Evolutionary conservation across 805 yeast species (phyloP).

Genomic region (Saturnispora dispora): DNA sequence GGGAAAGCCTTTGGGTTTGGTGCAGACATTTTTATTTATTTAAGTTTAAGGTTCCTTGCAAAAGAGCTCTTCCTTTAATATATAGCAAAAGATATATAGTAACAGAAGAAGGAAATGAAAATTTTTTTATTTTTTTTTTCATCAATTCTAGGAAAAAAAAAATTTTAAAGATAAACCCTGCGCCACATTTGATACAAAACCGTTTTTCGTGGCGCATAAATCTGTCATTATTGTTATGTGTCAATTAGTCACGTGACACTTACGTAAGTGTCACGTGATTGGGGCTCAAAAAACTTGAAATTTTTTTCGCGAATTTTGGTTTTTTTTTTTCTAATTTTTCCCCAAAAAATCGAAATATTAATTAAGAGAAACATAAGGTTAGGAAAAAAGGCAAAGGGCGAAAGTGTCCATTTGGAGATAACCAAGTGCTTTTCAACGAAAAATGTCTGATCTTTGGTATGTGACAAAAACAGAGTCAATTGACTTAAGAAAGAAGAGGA

Average conservation of each 20-base stretch:
- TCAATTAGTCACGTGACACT: neutral
- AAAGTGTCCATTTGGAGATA: neutral
- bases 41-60: slow-evolving; percentile 43
- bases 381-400: neutral
- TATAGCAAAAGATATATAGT: neutral
- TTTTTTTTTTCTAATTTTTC: neutral
- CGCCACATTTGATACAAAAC: neutral
- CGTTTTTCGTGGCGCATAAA: neutral
- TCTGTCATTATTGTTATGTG: neutral
- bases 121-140: neutral
- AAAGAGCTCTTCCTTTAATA: slow-evolving; percentile 32
- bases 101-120: slow-evolving; percentile 1
- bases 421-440: slow-evolving; percentile 10
- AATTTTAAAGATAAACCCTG: neutral
- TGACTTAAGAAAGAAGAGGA: neutral
- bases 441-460: slow-evolving; percentile 71
- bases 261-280: no score
- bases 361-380: neutral
- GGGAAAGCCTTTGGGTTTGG: slow-evolving; percentile 99
- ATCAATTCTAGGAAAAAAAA: neutral
- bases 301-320: neutral
- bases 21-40: slow-evolving; percentile 49
- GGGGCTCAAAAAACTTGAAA: neutral
- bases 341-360: neutral
- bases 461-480: slow-evolving; percentile 24